phyloP scores from a whole-genome alignment of 2,329 filamentous ascomycete genomes.

The Verticillium isaacii region DNA sequence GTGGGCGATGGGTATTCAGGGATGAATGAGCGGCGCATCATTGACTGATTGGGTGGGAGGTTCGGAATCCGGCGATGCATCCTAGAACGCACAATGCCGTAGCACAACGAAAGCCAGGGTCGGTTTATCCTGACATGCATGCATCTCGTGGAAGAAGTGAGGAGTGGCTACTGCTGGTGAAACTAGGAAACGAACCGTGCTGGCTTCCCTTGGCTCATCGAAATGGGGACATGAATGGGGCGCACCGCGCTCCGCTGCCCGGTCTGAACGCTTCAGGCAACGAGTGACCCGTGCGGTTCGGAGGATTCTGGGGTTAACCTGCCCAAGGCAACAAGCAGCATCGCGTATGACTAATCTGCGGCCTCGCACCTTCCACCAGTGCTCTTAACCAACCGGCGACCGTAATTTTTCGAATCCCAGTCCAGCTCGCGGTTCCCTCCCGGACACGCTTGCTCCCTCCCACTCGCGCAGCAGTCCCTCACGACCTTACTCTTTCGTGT shows the following conservation, averaged over 20 bases:
- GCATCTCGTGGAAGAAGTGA: background rate
- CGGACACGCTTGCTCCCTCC: background rate
- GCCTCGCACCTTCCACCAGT: background rate
- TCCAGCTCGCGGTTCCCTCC: background rate
- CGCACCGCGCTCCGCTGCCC: too few species aligned
- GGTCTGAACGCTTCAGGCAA: background rate
- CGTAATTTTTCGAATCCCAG: background rate
- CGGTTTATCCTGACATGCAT: background rate
- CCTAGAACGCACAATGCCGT: too few species aligned
- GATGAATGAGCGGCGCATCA: conserved; percentile 51
- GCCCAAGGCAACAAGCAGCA: background rate
- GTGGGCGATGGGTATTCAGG: conserved; percentile 74
- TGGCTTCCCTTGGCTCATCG: background rate
- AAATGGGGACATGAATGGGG: background rate
- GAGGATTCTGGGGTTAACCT: background rate
- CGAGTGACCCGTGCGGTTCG: background rate
- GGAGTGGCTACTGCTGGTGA: too few species aligned
- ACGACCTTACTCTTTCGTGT: background rate
- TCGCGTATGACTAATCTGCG: background rate
- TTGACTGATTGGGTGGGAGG: too few species aligned
- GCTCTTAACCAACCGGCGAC: background rate
- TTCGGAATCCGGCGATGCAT: too few species aligned
- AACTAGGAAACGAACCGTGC: too few species aligned
- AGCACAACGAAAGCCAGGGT: background rate
- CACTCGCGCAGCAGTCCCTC: background rate